Percentiles rank a stretch among this genome's conserved stretches.
phyloP scores from a whole-genome alignment of 2,329 filamentous ascomycete genomes.

The Hymenoscyphus occultus region DNA sequence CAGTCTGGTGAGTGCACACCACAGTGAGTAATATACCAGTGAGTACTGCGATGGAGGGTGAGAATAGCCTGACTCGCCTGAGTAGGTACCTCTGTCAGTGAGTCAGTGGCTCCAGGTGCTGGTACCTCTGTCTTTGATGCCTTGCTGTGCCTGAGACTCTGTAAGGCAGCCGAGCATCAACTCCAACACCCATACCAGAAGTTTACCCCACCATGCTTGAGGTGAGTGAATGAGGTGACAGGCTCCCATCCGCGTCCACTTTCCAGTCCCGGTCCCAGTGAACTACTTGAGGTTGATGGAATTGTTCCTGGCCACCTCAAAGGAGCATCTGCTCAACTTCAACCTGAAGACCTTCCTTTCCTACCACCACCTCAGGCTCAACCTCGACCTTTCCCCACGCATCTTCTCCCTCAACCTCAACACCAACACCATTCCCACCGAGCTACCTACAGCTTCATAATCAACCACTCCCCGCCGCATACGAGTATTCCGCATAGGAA shows the following conservation, averaged over 20 bases:
- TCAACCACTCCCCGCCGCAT: neutral
- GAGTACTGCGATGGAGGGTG: no score
- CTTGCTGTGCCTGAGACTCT: no score
- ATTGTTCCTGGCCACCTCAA: neutral
- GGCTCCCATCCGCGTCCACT: neutral
- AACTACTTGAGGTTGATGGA: neutral
- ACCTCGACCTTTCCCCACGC: neutral
- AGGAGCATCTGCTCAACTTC: neutral
- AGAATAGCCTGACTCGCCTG: no score
- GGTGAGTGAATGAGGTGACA: neutral
- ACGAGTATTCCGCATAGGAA: neutral
- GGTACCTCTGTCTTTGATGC: no score
- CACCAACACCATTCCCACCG: neutral
- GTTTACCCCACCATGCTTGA: neutral
- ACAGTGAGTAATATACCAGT: no score
- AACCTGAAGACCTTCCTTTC: neutral
- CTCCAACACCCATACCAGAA: neutral
- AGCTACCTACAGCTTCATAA: neutral
- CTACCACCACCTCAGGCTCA: neutral
- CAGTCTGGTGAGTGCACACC: no score
- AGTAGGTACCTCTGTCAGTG: no score
- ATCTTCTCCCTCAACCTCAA: neutral
- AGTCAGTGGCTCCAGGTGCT: no score
- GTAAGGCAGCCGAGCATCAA: no score
- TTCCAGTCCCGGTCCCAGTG: neutral